Conservation (phyloP, 495 filamentous ascomycete species). For the Penicillium salamii region DNA sequence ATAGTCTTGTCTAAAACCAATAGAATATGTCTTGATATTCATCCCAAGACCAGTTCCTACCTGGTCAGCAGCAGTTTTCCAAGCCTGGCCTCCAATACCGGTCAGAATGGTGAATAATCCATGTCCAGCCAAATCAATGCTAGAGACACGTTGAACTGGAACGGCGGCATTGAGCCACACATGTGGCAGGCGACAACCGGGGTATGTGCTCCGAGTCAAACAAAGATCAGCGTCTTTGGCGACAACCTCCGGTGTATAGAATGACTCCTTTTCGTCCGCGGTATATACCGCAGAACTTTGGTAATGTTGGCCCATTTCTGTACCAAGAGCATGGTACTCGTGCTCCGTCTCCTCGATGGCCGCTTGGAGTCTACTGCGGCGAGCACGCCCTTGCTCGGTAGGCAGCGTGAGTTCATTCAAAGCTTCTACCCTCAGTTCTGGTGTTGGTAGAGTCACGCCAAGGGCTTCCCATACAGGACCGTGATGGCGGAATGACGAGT, state of each 20-base stretch:
- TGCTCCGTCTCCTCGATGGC: conserved; percentile 39
- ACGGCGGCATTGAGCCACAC: conserved; percentile 49
- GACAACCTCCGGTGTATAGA: conserved; percentile 24
- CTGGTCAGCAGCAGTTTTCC: conserved; percentile 43
- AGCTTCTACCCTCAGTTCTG: conserved; percentile 28
- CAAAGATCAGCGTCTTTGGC: conserved; percentile 30
- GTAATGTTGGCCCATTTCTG: conserved; percentile 52
- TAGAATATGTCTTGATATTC: conserved; percentile 38
- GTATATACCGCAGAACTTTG: conserved; percentile 30
- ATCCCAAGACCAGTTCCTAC: conserved; percentile 32
- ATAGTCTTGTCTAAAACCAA: conserved; percentile 49
- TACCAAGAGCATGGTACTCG: conserved; percentile 49
- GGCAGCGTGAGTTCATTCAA: conserved; percentile 31
- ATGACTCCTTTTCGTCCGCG: conserved; percentile 28
- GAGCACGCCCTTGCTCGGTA: conserved; percentile 28
- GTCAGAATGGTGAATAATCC: conserved; percentile 47
- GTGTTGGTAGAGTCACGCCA: conserved; percentile 31
- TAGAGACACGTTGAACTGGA: conserved; percentile 42
- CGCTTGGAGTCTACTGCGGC: conserved; percentile 27
- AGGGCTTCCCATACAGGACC: conserved; percentile 42
- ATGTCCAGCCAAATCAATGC: conserved; percentile 52
- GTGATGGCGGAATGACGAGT: conserved; percentile 47
- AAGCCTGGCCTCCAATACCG: conserved; percentile 46
- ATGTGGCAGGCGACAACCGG: conserved; percentile 51
- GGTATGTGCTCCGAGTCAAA: conserved; percentile 37